Conservation (phyloP, 2,329 filamentous ascomycete genomes). For the Calonectria montana region DNA sequence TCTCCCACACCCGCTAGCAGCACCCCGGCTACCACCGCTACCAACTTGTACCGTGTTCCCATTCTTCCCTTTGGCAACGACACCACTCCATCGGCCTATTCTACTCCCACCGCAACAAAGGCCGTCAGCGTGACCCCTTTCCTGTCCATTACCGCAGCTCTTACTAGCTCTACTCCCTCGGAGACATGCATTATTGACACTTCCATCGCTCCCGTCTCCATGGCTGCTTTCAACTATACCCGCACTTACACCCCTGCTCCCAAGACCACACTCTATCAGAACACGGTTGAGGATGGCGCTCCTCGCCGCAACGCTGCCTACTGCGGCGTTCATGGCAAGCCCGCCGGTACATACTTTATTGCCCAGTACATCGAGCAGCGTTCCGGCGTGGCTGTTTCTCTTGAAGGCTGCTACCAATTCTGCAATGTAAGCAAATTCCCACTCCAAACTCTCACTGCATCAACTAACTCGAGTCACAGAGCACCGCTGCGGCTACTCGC, state of each 20-base stretch:
- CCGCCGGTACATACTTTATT: conserved; percentile 51
- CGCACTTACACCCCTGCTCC: conserved; percentile 37
- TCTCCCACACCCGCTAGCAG: conserved; percentile 15
- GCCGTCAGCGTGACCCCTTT: conserved; percentile 20
- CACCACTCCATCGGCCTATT: conserved; percentile 24
- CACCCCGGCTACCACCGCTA: conserved; percentile 26
- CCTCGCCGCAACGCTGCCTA: conserved; percentile 45
- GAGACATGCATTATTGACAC: conserved; percentile 13
- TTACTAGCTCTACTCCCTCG: conserved; percentile 7
- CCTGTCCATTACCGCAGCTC: conserved; percentile 11
- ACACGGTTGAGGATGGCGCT: conserved; percentile 43
- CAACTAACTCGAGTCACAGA: conserved; percentile 35
- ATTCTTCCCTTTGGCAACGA: conserved; percentile 18
- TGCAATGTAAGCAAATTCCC: conserved; percentile 44
- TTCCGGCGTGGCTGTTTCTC: conserved; percentile 47
- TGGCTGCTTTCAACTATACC: conserved; percentile 38
- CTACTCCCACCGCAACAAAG: conserved; percentile 19
- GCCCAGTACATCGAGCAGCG: conserved; percentile 52
- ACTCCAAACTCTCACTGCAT: not conserved
- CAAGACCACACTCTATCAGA: conserved; percentile 45
- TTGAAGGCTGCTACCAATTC: conserved; percentile 56
- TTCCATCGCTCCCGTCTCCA: conserved; percentile 44
- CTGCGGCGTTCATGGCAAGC: conserved; percentile 53
- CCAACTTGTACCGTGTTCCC: not conserved
- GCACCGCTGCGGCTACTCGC: conserved; percentile 43